Conservation (phyloP, 179 eudicot genomes). For the Spinacia oleracea region DNA sequence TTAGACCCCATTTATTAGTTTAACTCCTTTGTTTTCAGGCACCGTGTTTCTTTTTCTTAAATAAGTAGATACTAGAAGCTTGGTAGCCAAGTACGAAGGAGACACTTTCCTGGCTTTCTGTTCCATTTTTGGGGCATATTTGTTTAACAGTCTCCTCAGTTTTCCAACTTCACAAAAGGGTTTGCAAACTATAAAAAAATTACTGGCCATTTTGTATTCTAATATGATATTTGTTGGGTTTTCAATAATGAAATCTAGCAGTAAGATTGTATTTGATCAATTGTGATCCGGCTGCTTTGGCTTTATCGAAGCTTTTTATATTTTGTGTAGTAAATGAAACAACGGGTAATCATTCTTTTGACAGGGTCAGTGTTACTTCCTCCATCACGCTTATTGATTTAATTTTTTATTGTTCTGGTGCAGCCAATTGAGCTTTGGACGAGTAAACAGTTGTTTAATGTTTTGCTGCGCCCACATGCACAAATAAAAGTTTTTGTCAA, state of each 20-base stretch:
- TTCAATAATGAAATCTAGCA: neutral
- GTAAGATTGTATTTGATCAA: neutral
- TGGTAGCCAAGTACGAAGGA: neutral
- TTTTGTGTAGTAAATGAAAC: neutral
- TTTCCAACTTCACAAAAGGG: neutral
- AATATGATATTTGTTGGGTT: neutral
- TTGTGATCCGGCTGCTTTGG: neutral
- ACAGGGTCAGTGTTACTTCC: conserved; percentile 2
- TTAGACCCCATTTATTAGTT: too few species aligned
- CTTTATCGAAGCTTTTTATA: neutral
- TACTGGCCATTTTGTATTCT: neutral
- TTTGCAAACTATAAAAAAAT: neutral
- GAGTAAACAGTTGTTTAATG: conserved; percentile 86
- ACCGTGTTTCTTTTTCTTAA: neutral
- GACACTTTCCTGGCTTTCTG: neutral
- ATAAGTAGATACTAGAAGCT: neutral
- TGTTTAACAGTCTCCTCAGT: neutral
- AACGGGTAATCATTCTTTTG: neutral
- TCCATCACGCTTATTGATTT: conserved; percentile 15
- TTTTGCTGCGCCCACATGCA: conserved; percentile 80
- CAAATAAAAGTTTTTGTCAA: conserved; percentile 76
- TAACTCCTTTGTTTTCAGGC: neutral
- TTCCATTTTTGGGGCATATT: neutral
- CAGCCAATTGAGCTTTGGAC: conserved; percentile 99
- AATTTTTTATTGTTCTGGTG: conserved; percentile 30